Conservation (phyloP, 2,329 filamentous ascomycete species). For the Bipolaris sorokiniana region DNA sequence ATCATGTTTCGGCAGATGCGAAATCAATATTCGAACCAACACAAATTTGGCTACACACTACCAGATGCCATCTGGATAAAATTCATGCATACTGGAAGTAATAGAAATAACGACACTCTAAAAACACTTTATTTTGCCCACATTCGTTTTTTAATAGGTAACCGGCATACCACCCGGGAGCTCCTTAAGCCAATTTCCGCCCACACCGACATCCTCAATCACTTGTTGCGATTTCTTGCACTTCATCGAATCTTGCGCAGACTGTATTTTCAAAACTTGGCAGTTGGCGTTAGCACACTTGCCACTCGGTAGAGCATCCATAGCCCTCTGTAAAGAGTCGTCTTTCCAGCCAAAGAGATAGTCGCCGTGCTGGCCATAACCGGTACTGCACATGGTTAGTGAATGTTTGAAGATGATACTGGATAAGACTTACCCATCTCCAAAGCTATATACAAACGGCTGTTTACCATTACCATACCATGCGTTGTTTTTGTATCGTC, state of each 20-base stretch:
- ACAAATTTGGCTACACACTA: background rate
- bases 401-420: background rate
- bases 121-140: background rate
- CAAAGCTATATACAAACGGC: conserved; percentile 39
- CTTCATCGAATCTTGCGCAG: conserved; percentile 29
- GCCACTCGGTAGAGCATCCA: conserved; percentile 36
- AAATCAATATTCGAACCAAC: background rate
- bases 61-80: background rate
- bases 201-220: conserved; percentile 52
- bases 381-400: conserved; percentile 7
- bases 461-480: conserved; percentile 34
- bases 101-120: background rate
- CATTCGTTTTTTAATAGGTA: conserved; percentile 12
- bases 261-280: conserved; percentile 39
- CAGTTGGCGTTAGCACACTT: conserved; percentile 42
- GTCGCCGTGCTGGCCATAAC: conserved; percentile 31
- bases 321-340: conserved; percentile 37
- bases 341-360: conserved; percentile 41
- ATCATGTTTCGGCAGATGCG: background rate
- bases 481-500: conserved; percentile 29
- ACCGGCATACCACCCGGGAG: conserved; percentile 38
- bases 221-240: conserved; percentile 53
- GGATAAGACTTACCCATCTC: conserved; percentile 27
- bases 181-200: conserved; percentile 35
- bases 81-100: background rate